Conservation (phyloP, 495 filamentous ascomycete genomes). For the Neurospora sp. region DNA sequence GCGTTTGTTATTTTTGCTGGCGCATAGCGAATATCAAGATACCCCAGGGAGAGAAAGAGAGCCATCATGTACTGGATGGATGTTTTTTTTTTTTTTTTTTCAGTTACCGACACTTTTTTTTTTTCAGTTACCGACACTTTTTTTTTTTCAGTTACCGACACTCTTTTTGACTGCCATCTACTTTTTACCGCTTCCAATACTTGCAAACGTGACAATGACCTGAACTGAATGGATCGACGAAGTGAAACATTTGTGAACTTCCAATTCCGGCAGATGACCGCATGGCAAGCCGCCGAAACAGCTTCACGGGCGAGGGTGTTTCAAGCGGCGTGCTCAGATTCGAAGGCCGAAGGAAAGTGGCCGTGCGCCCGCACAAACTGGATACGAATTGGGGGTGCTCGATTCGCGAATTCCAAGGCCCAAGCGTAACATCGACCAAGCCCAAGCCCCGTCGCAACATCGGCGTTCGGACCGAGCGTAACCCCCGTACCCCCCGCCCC, state of each 20-base stretch:
- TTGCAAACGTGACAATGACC: background rate
- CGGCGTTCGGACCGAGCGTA: background rate
- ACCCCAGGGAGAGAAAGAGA: background rate
- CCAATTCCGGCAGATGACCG: background rate
- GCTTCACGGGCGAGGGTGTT: background rate
- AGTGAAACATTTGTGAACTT: background rate
- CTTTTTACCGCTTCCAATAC: background rate
- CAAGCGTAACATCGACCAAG: background rate
- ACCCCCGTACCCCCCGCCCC: background rate
- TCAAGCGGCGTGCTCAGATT: background rate
- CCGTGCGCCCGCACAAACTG: background rate
- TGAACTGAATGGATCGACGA: background rate
- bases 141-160: no score
- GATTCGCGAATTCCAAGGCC: background rate
- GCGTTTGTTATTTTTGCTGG: background rate
- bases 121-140: no score
- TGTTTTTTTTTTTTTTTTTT: no score
- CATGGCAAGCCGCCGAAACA: background rate
- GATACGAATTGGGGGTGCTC: background rate
- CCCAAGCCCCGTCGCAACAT: background rate
- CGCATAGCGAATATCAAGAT: background rate
- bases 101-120: no score
- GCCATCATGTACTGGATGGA: no score
- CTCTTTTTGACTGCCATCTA: background rate
- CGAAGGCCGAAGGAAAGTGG: background rate